Conservation (phyloP, 495 filamentous ascomycete species). For the Ramalina intermedia region DNA sequence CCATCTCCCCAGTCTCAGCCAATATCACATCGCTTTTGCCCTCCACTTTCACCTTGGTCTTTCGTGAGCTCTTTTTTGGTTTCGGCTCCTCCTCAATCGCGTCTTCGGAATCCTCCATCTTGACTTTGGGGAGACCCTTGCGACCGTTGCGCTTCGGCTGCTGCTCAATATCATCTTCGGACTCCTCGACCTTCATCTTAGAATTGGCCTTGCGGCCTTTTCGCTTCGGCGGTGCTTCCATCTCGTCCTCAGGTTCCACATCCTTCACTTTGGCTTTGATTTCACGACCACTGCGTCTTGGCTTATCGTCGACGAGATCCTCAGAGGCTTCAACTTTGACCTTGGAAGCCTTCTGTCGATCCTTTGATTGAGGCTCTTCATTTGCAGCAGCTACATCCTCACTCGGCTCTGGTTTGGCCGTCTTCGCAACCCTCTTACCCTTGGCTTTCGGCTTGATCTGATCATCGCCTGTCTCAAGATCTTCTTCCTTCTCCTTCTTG, state of each 20-base stretch:
- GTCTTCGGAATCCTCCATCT: slow-evolving; percentile 1
- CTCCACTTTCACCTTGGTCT: not conserved
- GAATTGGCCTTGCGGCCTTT: no score
- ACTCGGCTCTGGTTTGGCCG: no score
- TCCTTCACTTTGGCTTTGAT: not conserved
- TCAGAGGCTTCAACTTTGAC: slow-evolving; percentile 3
- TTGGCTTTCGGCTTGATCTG: not conserved
- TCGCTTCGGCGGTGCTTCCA: no score
- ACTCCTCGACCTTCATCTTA: slow-evolving; percentile 1
- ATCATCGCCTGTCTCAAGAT: not conserved
- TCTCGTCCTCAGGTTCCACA: not conserved
- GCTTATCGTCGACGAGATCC: not conserved
- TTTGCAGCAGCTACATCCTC: slow-evolving; percentile 8
- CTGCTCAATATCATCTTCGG: slow-evolving; percentile 1
- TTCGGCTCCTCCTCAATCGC: not conserved
- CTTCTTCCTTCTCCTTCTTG: slow-evolving; percentile 10
- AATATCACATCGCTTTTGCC: not conserved
- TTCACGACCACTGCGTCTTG: no score
- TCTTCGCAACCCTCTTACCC: not conserved
- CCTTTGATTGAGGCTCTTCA: slow-evolving; percentile 1
- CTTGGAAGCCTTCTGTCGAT: not conserved
- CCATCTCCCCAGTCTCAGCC: no score
- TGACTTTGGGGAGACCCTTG: not conserved
- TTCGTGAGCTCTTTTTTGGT: not conserved
- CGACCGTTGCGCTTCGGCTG: slow-evolving; percentile 1